Evolutionary conservation across 306 rosid species (phyloP), one percentile per base, ranked within the genome.

Genomic region (Vigna trinervia): DNA sequence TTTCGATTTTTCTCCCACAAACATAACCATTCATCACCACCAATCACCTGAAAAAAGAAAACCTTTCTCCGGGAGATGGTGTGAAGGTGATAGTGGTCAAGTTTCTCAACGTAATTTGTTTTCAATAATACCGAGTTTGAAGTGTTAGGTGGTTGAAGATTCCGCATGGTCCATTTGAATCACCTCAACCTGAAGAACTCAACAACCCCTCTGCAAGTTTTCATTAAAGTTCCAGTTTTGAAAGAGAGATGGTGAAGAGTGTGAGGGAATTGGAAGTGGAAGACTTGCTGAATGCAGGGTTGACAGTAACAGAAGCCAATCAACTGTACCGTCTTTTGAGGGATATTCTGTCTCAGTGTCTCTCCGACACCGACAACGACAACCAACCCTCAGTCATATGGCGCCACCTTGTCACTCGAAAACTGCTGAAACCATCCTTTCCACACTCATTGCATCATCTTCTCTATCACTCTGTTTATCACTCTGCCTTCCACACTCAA

Each of bases 381-480:
- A 4, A 17, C 79, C 77, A 52, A 79, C 90, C 50, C 10, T 61
- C 48, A 19, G 81, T 85, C 36, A 47, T 84, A 10, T 89, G 96
- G 98, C 83, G 82, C 19, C 81, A 83, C 65, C 46, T 89, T 46
- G 89, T 90, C 67, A 70, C 87, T 88, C 88, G 22, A n/a, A 86
- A 80, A 76, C 12, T 79, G 17, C 85, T 92, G 0, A 85, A 90
- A 65, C 95, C 97, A 45, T 84, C 86, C 12, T 86, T 87, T 34
- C 91, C 91, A 4, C 87, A 85, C 67, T 57, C 48, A 3, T 54
- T 90, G 43, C 96, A 93, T 79, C 96, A 81, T 26, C 82, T 89
- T 52, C 74, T 88, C 45, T 93, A 83, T 28, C 78, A 87, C 83
- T 87, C 97, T 1, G 85, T 89, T 41, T 87, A 87, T 60, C 23